These are phyloP conservation scores for Aspergillus panamensis DNA, from an alignment of 495 filamentous ascomycete species.

Conservation along the genomic window DNA sequence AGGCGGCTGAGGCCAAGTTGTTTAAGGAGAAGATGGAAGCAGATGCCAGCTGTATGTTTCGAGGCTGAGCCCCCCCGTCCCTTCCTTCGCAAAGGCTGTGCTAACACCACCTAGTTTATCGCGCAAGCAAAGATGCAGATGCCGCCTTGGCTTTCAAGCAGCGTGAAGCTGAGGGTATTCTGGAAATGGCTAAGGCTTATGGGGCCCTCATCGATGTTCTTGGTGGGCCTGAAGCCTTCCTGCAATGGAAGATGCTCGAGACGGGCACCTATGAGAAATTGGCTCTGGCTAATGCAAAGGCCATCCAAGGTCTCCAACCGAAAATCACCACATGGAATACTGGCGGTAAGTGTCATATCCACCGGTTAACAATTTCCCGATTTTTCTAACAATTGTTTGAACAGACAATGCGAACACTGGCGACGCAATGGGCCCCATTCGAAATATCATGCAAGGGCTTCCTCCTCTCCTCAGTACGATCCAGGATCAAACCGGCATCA, in stretches of 20 bases:
- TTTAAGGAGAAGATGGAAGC: constrained; percentile 55
- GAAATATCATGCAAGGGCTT: constrained; percentile 68
- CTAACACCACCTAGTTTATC: constrained; percentile 22
- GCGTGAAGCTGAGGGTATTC: constrained; percentile 69
- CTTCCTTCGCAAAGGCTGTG: background rate
- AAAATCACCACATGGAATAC: constrained; percentile 92
- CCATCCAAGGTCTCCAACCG: constrained; percentile 72
- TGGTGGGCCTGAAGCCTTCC: constrained; percentile 67
- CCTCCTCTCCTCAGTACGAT: constrained; percentile 78
- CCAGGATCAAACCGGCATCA: constrained; percentile 78
- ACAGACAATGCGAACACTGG: constrained; percentile 28
- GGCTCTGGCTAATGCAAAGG: constrained; percentile 49
- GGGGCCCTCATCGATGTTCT: constrained; percentile 62
- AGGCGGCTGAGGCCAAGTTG: constrained; percentile 54
- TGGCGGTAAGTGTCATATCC: constrained; percentile 34
- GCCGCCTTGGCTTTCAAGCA: constrained; percentile 57
- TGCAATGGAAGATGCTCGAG: constrained; percentile 66
- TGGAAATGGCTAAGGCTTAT: constrained; percentile 75
- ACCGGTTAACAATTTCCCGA: constrained; percentile 1
- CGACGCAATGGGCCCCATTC: constrained; percentile 48
- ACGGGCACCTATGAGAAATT: constrained; percentile 38
- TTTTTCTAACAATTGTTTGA: constrained; percentile 14
- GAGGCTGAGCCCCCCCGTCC: background rate
- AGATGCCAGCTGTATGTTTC: constrained; percentile 47
- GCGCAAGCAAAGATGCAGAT: constrained; percentile 57